Evolutionary conservation across 441 rosid species (phyloP).

Genomic region (Erodium moschatum): DNA sequence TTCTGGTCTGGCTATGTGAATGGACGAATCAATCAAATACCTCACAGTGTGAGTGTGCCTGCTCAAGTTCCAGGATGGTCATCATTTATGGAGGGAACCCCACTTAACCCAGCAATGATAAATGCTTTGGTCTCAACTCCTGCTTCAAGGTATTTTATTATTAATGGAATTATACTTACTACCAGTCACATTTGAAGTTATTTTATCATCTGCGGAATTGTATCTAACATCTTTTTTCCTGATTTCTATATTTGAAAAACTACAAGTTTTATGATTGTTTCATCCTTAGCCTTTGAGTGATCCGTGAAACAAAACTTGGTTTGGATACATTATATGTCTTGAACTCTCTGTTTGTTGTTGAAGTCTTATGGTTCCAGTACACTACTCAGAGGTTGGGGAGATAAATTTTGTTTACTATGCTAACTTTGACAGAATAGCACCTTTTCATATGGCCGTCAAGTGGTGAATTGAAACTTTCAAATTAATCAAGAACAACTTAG

Average conservation of each 20-base stretch:
- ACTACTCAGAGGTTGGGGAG: not conserved
- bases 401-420: not conserved
- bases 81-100: constrained; percentile 53
- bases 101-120: constrained; percentile 40
- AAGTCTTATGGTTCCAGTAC: not conserved
- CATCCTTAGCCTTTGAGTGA: not conserved
- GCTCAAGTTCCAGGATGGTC: constrained; percentile 59
- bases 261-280: not conserved
- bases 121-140: constrained; percentile 60
- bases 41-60: constrained; percentile 32
- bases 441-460: not conserved
- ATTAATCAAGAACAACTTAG: not conserved
- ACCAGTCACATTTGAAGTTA: constrained; percentile 10
- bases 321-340: not conserved
- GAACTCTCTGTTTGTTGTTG: not conserved
- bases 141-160: constrained; percentile 55
- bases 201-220: not conserved
- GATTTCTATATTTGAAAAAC: not conserved
- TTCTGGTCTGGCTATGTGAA: constrained; percentile 65
- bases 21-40: constrained; percentile 52
- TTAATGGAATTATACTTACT: not conserved
- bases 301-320: not conserved
- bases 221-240: not conserved
- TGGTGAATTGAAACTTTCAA: not conserved
- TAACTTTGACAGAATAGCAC: not conserved